Evolutionary conservation across 257 asterid species (phyloP).

Genomic region (Knoxia roxburghii): DNA sequence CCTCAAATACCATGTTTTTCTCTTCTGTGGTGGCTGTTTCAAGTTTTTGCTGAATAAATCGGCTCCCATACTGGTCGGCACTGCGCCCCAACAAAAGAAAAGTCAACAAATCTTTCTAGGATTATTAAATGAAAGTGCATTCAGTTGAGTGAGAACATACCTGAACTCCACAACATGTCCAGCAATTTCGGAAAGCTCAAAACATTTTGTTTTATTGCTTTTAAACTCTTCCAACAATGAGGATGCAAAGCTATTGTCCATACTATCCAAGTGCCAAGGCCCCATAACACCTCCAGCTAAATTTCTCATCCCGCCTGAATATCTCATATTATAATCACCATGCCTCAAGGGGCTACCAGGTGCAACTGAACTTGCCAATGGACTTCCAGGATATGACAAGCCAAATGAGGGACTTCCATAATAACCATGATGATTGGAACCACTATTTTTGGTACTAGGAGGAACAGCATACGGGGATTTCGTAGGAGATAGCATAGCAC

Average conservation of each 20-base stretch:
- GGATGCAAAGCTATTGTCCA: slow-evolving; percentile 60
- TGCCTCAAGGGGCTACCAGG: slow-evolving; percentile 87
- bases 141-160: slow-evolving; percentile 25
- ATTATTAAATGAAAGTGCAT: not conserved
- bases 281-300: slow-evolving; percentile 65
- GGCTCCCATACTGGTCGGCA: slow-evolving; percentile 95
- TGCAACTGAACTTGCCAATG: slow-evolving; percentile 63
- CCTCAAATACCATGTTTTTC: slow-evolving; percentile 87
- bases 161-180: slow-evolving; percentile 97
- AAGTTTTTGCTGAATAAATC: slow-evolving; percentile 93
- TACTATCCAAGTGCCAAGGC: slow-evolving; percentile 74
- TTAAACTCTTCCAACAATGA: slow-evolving; percentile 91
- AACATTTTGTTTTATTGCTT: slow-evolving; percentile 79
- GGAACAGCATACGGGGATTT: slow-evolving; percentile 68
- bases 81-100: slow-evolving; percentile 26
- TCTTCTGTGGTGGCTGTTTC: slow-evolving; percentile 89
- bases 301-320: slow-evolving; percentile 63
- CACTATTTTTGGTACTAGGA: slow-evolving; percentile 38
- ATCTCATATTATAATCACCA: slow-evolving; percentile 61
- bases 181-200: slow-evolving; percentile 84
- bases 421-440: slow-evolving; percentile 69
- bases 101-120: slow-evolving; percentile 16
- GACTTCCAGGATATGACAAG: slow-evolving; percentile 81
- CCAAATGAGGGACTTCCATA: slow-evolving; percentile 63
- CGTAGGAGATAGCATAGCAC: slow-evolving; percentile 58